Evolutionary conservation across 805 yeast species (phyloP).

Genomic region (Suhomyces sp.): DNA sequence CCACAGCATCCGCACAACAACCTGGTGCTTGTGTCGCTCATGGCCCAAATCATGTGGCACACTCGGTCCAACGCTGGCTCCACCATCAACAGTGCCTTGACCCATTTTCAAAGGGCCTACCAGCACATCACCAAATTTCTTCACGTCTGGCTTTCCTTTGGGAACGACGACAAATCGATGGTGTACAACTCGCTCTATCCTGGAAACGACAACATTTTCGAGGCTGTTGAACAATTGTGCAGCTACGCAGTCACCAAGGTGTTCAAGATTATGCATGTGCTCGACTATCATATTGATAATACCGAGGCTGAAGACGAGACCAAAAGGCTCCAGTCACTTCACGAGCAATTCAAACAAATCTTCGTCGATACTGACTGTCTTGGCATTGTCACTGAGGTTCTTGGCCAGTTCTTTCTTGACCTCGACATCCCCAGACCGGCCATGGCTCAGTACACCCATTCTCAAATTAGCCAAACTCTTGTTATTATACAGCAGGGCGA

Average conservation of each 20-base stretch:
- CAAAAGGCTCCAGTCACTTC: background rate
- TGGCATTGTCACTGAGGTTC: background rate
- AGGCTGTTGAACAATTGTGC: slow-evolving; percentile 12
- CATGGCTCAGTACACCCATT: background rate
- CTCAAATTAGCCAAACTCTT: background rate
- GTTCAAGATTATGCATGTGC: background rate
- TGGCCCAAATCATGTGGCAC: slow-evolving; percentile 14
- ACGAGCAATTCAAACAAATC: background rate
- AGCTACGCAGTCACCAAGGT: slow-evolving; percentile 7
- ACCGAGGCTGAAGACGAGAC: background rate
- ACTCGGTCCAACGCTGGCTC: slow-evolving; percentile 4
- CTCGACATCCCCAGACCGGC: background rate
- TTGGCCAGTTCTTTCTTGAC: slow-evolving; percentile 14
- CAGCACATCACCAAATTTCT: background rate
- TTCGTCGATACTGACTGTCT: background rate
- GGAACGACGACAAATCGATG: slow-evolving; percentile 5
- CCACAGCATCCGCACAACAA: slow-evolving; percentile 22
- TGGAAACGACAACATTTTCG: slow-evolving; percentile 29
- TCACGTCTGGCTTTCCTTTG: slow-evolving; percentile 20
- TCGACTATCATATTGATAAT: background rate
- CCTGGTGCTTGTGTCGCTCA: slow-evolving; percentile 14
- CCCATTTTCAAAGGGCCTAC: slow-evolving; percentile 1
- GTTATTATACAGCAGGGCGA: background rate
- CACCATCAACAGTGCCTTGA: background rate
- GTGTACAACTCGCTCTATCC: slow-evolving; percentile 25